Evolutionary conservation across 2,329 filamentous ascomycete genomes (phyloP), one percentile per base, ranked within the genome.

Genomic region (Apiospora hydei): DNA sequence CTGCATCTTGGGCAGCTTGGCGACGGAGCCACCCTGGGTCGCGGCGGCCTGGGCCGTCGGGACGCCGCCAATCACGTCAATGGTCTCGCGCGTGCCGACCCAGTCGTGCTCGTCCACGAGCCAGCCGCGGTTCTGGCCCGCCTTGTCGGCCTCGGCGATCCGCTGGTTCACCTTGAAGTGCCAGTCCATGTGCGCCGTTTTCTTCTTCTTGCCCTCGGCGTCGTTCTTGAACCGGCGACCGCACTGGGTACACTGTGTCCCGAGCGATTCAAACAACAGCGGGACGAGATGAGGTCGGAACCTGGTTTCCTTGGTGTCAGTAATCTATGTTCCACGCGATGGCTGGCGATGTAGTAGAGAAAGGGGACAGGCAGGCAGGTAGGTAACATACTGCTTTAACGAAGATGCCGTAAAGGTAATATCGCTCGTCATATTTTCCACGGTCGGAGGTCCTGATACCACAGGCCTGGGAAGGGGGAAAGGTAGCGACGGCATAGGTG

Each of bases 171-270:
- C 95, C 71, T 93, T 92, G 84, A 99, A 99, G 82, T 99, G 96
- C 96, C 96, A 99, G 83, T 99, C 96, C 86, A 99, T 92, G 80
- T 99, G 96, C 3, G 92, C 91, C 34, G 92, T 94, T 84, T 98
- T 98, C 85, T 93, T 93, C 80, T 92, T 91, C 77, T 91, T 93
- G 16, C 96, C 96, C 75, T 93, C 91, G 16, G 91, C 90, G 68
- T 94, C 93, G 5, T 89, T 89, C 70, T 88, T 88, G 81, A 99
- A 99, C 2, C 96, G 92, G 73, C 95, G 90, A 34, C 96, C 96
- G 80, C 96, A 99, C 72, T 96, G 96, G 16, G 92, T 94, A 81
- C 96, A 99, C 71, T 95, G 93, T 72, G 95, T 93, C 0, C 96
- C 94, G 51, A 94, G 89, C 26, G 92, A 90, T 73, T 96, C 94